phyloP scores from a whole-genome alignment of 306 rosid genomes.

The Senna tora region DNA sequence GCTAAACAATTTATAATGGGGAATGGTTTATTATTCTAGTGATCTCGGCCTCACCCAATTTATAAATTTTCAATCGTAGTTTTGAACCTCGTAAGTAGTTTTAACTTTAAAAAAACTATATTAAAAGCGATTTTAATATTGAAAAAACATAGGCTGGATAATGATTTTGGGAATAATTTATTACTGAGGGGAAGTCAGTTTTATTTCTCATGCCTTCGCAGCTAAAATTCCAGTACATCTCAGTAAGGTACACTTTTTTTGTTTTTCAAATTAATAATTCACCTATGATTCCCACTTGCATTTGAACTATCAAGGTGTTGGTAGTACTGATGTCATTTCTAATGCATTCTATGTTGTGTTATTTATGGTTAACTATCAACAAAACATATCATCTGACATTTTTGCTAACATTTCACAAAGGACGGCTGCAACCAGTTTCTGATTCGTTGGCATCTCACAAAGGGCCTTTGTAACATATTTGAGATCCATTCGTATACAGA shows the following conservation, averaged over 20 bases:
- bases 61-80: no score
- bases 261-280: slow-evolving; percentile 15
- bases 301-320: slow-evolving; percentile 16
- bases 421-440: slow-evolving; percentile 73
- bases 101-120: no score
- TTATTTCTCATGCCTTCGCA: slow-evolving; percentile 81
- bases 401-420: slow-evolving; percentile 50
- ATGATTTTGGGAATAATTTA: no score
- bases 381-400: slow-evolving; percentile 16
- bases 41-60: no score
- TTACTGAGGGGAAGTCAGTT: slow-evolving; percentile 79
- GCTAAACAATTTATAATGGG: no score
- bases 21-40: no score
- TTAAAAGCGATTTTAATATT: no score
- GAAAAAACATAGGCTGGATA: no score
- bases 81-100: no score
- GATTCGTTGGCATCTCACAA: slow-evolving; percentile 73
- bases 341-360: background rate
- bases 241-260: slow-evolving; percentile 58
- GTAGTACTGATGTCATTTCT: slow-evolving; percentile 26
- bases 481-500: slow-evolving; percentile 70
- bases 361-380: background rate
- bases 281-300: slow-evolving; percentile 1
- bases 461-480: slow-evolving; percentile 80
- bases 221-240: slow-evolving; percentile 73